Conservation (phyloP, 257 asterid genomes). For the Lycium ferocissimum region DNA sequence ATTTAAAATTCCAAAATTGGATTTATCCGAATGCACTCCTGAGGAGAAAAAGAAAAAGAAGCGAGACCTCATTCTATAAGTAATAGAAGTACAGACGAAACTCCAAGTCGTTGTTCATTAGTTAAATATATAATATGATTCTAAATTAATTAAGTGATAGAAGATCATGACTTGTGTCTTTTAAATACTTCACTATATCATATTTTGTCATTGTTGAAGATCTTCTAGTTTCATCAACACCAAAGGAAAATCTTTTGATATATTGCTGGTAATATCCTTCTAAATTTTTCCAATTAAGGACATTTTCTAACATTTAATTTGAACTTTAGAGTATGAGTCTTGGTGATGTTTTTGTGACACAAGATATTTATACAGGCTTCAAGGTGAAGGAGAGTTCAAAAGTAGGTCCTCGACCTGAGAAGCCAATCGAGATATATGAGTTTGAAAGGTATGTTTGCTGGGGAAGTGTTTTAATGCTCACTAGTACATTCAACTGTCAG, state of each 20-base stretch:
- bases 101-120: not conserved
- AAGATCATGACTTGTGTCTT: not conserved
- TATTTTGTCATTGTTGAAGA: not conserved
- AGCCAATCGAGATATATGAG: constrained; percentile 90
- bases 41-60: not conserved
- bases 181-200: not conserved
- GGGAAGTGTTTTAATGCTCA: not conserved
- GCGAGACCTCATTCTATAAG: not conserved
- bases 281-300: not conserved
- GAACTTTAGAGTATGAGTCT: not conserved
- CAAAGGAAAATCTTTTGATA: not conserved
- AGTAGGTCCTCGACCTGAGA: constrained; percentile 90
- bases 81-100: not conserved
- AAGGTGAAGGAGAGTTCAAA: constrained; percentile 88
- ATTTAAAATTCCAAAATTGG: not conserved
- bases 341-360: constrained; percentile 31
- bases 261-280: not conserved
- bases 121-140: not conserved
- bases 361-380: constrained; percentile 59
- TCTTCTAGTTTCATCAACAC: not conserved
- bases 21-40: not conserved
- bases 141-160: not conserved
- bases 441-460: constrained; percentile 66
- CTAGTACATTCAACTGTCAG: not conserved
- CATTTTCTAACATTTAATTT: not conserved